Conservation (phyloP, 1,284 basidiomycete species). For the Apiotrichum veenhuisii region DNA sequence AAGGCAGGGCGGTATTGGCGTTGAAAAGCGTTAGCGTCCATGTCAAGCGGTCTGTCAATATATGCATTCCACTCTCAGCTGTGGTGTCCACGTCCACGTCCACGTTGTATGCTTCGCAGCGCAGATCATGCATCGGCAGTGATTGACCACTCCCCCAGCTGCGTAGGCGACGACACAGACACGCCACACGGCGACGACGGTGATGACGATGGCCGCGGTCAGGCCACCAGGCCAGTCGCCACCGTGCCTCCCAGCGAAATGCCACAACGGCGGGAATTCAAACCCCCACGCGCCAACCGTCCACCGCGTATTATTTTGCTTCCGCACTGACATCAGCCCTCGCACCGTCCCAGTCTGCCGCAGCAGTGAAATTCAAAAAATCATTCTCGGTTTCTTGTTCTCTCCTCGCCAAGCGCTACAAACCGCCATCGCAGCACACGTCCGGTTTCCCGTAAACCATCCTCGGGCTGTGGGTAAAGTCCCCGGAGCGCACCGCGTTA, state of each 20-base stretch:
- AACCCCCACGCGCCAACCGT: too few species aligned
- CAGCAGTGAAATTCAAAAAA: neutral
- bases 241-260: neutral
- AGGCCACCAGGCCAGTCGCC: neutral
- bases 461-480: slow-evolving; percentile 48
- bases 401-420: slow-evolving; percentile 29
- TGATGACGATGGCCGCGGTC: too few species aligned
- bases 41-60: too few species aligned
- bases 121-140: too few species aligned
- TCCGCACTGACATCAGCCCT: neutral
- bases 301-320: neutral
- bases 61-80: too few species aligned
- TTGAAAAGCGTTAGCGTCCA: too few species aligned
- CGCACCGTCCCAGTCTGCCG: neutral
- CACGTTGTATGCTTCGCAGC: too few species aligned
- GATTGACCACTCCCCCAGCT: too few species aligned
- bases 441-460: slow-evolving; percentile 19
- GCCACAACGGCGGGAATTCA: neutral
- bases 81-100: too few species aligned
- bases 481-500: slow-evolving; percentile 40
- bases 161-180: too few species aligned
- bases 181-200: too few species aligned
- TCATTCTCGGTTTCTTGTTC: neutral
- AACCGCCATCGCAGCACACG: slow-evolving; percentile 48
- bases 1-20: too few species aligned